Conservation (phyloP, 2,329 filamentous ascomycete species). For the Fusarium sp. region DNA sequence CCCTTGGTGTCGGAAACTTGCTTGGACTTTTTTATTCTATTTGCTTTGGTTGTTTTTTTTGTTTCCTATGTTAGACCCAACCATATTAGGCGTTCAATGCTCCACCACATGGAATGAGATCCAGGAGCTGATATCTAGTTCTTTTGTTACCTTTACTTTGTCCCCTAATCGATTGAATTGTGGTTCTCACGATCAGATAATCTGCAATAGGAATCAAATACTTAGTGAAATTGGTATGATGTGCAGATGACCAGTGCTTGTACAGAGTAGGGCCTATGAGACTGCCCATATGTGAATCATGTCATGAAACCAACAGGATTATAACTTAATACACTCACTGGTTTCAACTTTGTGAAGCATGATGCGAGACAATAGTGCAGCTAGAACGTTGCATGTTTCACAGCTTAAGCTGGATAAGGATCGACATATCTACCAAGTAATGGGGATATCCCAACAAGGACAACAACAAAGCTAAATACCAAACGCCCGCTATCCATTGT, state of each 20-base stretch:
- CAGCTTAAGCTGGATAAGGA: constrained; percentile 5
- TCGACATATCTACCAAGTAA: constrained; percentile 6
- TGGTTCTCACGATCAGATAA: constrained; percentile 5
- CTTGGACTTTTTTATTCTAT: constrained; percentile 35
- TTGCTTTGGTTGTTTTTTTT: constrained; percentile 29
- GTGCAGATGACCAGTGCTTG: neutral
- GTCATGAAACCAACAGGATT: constrained; percentile 21
- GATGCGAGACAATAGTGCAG: neutral
- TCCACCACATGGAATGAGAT: constrained; percentile 38
- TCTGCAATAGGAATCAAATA: constrained; percentile 9
- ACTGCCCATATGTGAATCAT: neutral
- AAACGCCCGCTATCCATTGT: constrained; percentile 36
- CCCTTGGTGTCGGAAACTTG: constrained; percentile 42
- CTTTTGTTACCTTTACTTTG: constrained; percentile 19
- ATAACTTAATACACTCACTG: neutral
- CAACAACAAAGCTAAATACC: constrained; percentile 16
- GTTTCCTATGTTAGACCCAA: constrained; percentile 36
- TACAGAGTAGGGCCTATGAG: neutral
- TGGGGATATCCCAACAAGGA: constrained; percentile 24
- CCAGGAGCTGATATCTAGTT: constrained; percentile 36
- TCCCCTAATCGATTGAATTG: constrained; percentile 20
- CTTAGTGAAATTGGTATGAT: neutral
- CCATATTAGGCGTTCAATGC: constrained; percentile 43
- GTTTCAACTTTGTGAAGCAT: constrained; percentile 32
- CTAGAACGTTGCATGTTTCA: constrained; percentile 23